These are phyloP conservation scores for Litsea cubeba DNA, from an alignment of 164 flowering plant genomes.

Conservation along the genomic window DNA sequence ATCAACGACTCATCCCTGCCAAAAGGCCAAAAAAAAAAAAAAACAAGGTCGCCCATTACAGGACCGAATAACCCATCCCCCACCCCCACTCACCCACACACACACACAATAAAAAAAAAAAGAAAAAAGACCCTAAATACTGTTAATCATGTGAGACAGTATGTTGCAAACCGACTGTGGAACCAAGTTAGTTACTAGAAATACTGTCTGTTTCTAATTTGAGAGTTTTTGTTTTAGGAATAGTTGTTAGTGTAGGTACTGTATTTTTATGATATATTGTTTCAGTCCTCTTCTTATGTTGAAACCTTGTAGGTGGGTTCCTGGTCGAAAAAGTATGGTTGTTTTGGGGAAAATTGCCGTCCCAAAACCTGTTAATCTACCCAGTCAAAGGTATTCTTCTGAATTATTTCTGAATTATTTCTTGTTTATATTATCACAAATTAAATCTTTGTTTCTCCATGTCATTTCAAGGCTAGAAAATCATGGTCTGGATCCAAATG, in stretches of 20 bases:
- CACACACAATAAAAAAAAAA: too few species aligned
- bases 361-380: constrained; percentile 94
- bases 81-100: too few species aligned
- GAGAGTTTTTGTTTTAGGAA: too few species aligned
- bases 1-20: too few species aligned
- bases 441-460: constrained; percentile 7
- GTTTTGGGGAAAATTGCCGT: constrained; percentile 87
- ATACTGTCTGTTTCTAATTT: too few species aligned
- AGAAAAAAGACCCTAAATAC: too few species aligned
- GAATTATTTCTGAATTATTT: not conserved
- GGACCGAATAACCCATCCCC: too few species aligned
- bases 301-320: constrained; percentile 49
- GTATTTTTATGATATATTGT: not conserved
- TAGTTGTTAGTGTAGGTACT: too few species aligned
- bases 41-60: too few species aligned
- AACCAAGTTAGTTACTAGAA: too few species aligned
- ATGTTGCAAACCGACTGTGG: not conserved
- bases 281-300: constrained; percentile 5
- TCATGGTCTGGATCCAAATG: constrained; percentile 90
- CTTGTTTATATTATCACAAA: not conserved
- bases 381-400: constrained; percentile 77
- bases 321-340: constrained; percentile 82
- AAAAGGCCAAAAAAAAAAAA: too few species aligned
- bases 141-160: too few species aligned
- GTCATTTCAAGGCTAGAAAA: constrained; percentile 74